These are phyloP conservation scores for Stipa capillata DNA, from an alignment of 176 grass and related monocot species.

Conservation along the genomic window DNA sequence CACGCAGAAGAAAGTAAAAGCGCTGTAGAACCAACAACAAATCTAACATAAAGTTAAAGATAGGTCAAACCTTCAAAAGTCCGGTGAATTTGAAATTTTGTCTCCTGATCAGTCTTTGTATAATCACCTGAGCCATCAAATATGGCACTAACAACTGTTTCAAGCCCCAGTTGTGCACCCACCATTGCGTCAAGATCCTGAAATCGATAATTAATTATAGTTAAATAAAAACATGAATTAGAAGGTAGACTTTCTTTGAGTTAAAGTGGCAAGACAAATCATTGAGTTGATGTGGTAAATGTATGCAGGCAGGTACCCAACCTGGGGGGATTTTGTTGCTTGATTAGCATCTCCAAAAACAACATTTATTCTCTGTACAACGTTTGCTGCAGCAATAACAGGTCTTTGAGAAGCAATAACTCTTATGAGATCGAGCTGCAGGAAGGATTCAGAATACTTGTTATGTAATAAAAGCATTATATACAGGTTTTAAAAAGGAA, in stretches of 20 bases:
- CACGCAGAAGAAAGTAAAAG: slow-evolving; percentile 31
- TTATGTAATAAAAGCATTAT: slow-evolving; percentile 1
- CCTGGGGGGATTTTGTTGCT: slow-evolving; percentile 62
- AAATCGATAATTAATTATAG: slow-evolving; percentile 9
- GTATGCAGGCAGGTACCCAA: slow-evolving; percentile 23
- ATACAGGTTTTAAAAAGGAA: background rate
- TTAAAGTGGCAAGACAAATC: background rate
- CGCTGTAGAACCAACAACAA: background rate
- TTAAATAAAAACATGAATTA: slow-evolving; percentile 4
- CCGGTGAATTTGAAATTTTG: slow-evolving; percentile 55
- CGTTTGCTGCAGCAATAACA: slow-evolving; percentile 60
- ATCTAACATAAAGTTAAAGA: slow-evolving; percentile 12
- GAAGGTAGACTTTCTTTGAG: background rate
- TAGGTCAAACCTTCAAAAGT: slow-evolving; percentile 66
- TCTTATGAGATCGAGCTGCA: slow-evolving; percentile 92
- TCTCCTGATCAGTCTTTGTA: slow-evolving; percentile 43
- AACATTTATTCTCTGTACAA: slow-evolving; percentile 70
- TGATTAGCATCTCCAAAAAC: slow-evolving; percentile 51
- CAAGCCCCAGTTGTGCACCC: slow-evolving; percentile 73
- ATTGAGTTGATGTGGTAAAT: background rate
- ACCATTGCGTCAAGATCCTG: slow-evolving; percentile 81
- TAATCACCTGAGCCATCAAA: slow-evolving; percentile 74
- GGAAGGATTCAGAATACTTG: slow-evolving; percentile 1
- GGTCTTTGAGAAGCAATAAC: slow-evolving; percentile 84
- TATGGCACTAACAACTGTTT: slow-evolving; percentile 65